phyloP scores from a whole-genome alignment of 177 flowering plant species.

The Vitis hybrid region DNA sequence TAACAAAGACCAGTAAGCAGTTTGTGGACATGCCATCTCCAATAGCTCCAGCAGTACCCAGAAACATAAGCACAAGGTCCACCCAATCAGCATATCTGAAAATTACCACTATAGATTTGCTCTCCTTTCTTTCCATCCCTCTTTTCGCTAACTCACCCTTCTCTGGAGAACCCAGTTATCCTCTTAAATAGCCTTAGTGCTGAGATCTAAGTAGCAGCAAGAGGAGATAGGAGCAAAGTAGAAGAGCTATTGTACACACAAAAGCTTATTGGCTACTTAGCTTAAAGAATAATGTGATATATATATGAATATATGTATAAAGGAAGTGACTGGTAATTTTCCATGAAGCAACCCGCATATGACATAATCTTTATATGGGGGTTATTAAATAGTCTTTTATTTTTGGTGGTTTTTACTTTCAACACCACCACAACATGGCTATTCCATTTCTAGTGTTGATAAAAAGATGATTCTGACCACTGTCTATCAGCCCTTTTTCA shows the following conservation, averaged over 20 bases:
- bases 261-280: not conserved
- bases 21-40: constrained; percentile 95
- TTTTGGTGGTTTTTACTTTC: constrained; percentile 26
- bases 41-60: constrained; percentile 82
- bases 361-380: constrained; percentile 13
- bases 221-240: not conserved
- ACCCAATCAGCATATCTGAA: constrained; percentile 79
- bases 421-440: constrained; percentile 14
- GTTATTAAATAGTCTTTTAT: constrained; percentile 3
- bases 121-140: constrained; percentile 16
- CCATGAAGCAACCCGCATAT: constrained; percentile 19
- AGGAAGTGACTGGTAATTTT: constrained; percentile 1
- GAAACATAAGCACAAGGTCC: constrained; percentile 66
- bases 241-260: not conserved
- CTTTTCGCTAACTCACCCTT: constrained; percentile 15
- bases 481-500: constrained; percentile 12
- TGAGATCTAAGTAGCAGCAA: not conserved
- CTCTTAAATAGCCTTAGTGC: not conserved
- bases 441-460: constrained; percentile 11
- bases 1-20: constrained; percentile 62
- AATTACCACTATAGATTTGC: constrained; percentile 36
- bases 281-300: not conserved
- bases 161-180: constrained; percentile 29
- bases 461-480: constrained; percentile 21
- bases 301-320: not conserved